Base-by-base conservation (phyloP, 108 stramenopile genomes). In the Bacterosira constricta region DNA sequence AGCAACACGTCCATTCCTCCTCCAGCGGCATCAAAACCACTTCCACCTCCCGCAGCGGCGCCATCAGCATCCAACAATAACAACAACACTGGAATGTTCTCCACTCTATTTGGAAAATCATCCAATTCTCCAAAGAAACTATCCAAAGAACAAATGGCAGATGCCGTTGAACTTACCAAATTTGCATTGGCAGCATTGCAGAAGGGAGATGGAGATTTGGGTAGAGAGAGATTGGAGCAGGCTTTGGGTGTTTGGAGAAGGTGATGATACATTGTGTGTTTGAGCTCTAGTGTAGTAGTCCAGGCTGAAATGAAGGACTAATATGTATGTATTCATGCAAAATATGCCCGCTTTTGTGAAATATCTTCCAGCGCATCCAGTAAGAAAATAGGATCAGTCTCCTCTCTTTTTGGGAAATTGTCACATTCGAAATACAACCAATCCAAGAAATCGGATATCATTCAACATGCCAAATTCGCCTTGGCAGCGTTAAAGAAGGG, bases 111-210 rank as follows among this genome's bases (percentile, higher is more conserved):
- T 44, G 52, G 61, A 18, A 72, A 57, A 63, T 47, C 63, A 25
- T 58, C 52, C 35, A 12, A 10, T 26, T 13, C 34, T 26, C 44
- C 13, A 46, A 70, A 17, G 17, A 85, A 85, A 58, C 54, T 75
- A 13, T 73, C 87, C 32, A 93, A 88, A 56, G 84, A 74, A 37
- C 71, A 86, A 67, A 54, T 94, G 46, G 80, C 76, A 34, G 93
- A 94, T 81, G 93, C 90, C 18, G 81, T 66, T 44, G 93, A 94
- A 74, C 64, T 94, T 58, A 91, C 93, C 12, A 77, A 69, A 52
- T 94, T 94, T 65, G 93, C 93, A 41, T 50, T 91, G 63, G 83
- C 90, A 20, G 93, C 93, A 31, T 68, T 94, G 60, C 83, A 91
- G 63, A 82, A 85, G 37, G 90, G 85, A 50, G 85, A 94, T 63